These are phyloP conservation scores for Boechera stricta DNA, from an alignment of 345 rosid genomes.

Conservation along the genomic window DNA sequence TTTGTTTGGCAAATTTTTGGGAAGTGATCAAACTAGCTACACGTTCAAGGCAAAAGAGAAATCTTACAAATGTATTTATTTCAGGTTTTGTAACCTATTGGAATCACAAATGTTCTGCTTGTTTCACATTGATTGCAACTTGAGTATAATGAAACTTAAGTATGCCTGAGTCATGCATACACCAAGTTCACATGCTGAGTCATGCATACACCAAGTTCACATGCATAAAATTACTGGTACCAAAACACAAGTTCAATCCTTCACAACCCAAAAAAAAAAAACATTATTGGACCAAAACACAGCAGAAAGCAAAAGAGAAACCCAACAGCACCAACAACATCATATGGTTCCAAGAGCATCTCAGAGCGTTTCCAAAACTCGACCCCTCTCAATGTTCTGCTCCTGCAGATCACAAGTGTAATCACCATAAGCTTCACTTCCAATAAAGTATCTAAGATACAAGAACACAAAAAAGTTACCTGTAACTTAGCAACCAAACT, in stretches of 20 bases:
- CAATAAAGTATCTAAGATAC: not conserved
- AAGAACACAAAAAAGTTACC: not conserved
- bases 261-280: not conserved
- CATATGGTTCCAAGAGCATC: too few species aligned
- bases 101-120: too few species aligned
- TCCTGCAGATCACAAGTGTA: constrained; percentile 25
- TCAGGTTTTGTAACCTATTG: too few species aligned
- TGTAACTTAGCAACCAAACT: constrained; percentile 33
- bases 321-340: not conserved
- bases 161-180: too few species aligned
- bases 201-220: too few species aligned
- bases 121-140: too few species aligned
- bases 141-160: too few species aligned
- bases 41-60: too few species aligned
- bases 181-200: too few species aligned
- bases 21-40: too few species aligned
- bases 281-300: not conserved
- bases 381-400: constrained; percentile 6
- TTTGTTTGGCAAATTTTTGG: too few species aligned
- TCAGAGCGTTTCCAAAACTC: constrained; percentile 17
- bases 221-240: not conserved
- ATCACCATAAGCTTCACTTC: constrained; percentile 10
- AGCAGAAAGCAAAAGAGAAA: constrained; percentile 1
- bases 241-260: not conserved
- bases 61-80: too few species aligned